Conservation (phyloP, 768 basidiomycete species). For the Gymnopilus junonius region DNA sequence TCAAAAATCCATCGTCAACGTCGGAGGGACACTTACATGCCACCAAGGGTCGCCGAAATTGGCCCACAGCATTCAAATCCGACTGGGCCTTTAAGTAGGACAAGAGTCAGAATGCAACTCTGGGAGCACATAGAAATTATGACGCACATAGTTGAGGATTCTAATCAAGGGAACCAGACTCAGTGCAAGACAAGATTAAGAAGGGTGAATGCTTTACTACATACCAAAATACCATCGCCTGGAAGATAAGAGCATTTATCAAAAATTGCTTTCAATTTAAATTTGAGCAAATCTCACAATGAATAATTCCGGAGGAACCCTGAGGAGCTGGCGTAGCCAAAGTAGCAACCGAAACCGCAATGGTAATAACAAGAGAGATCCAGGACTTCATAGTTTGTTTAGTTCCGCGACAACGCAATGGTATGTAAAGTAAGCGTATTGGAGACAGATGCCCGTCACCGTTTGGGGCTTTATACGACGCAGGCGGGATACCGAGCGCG, state of each 20-base stretch:
- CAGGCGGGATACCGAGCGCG: too few species aligned
- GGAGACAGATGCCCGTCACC: too few species aligned
- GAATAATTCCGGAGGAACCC: background rate
- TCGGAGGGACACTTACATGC: background rate
- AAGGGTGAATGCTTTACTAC: background rate
- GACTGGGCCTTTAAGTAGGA: background rate
- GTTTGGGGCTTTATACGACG: background rate
- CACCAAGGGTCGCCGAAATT: slow-evolving; percentile 4
- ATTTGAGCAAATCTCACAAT: background rate
- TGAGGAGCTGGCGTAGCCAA: slow-evolving; percentile 1
- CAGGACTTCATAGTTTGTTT: background rate
- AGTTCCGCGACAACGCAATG: background rate
- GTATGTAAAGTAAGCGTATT: too few species aligned
- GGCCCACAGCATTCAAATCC: slow-evolving; percentile 11
- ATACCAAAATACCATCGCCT: slow-evolving; percentile 2
- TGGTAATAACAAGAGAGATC: background rate
- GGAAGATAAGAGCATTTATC: background rate
- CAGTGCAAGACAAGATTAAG: background rate
- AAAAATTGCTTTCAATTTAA: background rate
- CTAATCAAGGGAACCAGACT: too few species aligned
- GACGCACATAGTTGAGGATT: too few species aligned
- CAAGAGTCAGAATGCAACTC: background rate
- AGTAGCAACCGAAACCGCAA: background rate
- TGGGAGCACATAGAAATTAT: too few species aligned
- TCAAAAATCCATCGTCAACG: background rate